These are phyloP conservation scores for Immersiella caudata DNA, from an alignment of 495 filamentous ascomycete genomes.

Conservation along the genomic window DNA sequence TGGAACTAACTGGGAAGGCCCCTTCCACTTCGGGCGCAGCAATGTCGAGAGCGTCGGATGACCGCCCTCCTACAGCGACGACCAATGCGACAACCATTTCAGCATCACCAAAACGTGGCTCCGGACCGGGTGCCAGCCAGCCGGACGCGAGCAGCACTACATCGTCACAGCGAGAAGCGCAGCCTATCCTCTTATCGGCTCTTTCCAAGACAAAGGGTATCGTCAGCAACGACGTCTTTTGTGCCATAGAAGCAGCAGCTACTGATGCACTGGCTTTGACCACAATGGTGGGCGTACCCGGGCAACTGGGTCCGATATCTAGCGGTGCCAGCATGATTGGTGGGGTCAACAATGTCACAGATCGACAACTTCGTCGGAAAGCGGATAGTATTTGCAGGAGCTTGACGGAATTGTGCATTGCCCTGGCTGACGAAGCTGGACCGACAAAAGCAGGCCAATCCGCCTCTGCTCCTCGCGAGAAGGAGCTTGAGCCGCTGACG, in stretches of 20 bases:
- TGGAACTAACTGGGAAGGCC: constrained; percentile 88
- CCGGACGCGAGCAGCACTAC: constrained; percentile 34
- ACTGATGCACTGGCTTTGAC: constrained; percentile 78
- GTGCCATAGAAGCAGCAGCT: constrained; percentile 78
- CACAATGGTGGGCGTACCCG: constrained; percentile 68
- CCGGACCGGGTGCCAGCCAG: constrained; percentile 49
- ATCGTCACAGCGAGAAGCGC: constrained; percentile 52
- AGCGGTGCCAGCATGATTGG: constrained; percentile 65
- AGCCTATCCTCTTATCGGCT: constrained; percentile 80
- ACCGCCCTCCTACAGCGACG: constrained; percentile 85
- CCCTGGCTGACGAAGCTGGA: constrained; percentile 64
- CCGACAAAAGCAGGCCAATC: constrained; percentile 40
- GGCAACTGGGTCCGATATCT: constrained; percentile 62
- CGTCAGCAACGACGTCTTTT: constrained; percentile 71
- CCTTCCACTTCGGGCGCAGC: constrained; percentile 78
- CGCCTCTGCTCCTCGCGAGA: constrained; percentile 34
- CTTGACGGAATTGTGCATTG: constrained; percentile 88
- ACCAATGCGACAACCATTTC: constrained; percentile 94
- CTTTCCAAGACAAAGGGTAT: constrained; percentile 72
- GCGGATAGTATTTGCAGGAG: constrained; percentile 91
- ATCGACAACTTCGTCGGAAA: constrained; percentile 84
- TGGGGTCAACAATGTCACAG: constrained; percentile 62
- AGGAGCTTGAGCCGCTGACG: constrained; percentile 32
- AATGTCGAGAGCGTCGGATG: constrained; percentile 72
- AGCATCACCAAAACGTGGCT: constrained; percentile 73